Evolutionary conservation across 805 yeast species (phyloP).

Genomic region (Saccharomycopsis microspora): DNA sequence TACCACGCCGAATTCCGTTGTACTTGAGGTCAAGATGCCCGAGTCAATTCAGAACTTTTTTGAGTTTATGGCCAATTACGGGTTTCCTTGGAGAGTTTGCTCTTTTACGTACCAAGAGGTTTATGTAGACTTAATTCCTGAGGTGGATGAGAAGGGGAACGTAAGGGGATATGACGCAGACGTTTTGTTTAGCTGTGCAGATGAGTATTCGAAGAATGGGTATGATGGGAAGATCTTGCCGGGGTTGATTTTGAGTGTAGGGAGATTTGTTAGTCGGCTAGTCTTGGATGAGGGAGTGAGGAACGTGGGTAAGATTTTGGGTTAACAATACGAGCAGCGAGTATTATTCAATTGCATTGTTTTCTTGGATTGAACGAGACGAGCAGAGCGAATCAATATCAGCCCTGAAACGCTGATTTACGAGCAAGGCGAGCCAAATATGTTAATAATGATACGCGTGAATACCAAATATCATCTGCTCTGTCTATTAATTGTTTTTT

Average conservation of each 20-base stretch:
- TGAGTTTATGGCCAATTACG: slow-evolving; percentile 9
- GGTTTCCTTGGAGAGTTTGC: slow-evolving; percentile 14
- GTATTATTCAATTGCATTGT: neutral
- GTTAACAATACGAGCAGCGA: neutral
- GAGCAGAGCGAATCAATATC: no score
- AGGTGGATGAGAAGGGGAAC: slow-evolving; percentile 8
- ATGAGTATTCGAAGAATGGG: slow-evolving; percentile 8
- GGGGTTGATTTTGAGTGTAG: slow-evolving; percentile 2
- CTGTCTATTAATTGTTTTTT: no score
- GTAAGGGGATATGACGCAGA: slow-evolving; percentile 12
- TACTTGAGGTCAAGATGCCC: slow-evolving; percentile 5
- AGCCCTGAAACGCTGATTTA: no score
- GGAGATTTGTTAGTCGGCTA: slow-evolving; percentile 8
- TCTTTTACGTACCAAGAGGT: slow-evolving; percentile 8
- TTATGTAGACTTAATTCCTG: slow-evolving; percentile 15
- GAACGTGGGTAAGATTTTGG: neutral
- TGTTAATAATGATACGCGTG: no score
- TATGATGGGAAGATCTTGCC: slow-evolving; percentile 17
- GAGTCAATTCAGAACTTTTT: neutral
- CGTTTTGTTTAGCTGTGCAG: slow-evolving; percentile 13
- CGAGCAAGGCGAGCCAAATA: no score
- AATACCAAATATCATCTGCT: no score
- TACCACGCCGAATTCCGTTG: slow-evolving; percentile 1
- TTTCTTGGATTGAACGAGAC: no score
- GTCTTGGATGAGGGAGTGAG: neutral